These are phyloP conservation scores for Syzygium grande DNA, from an alignment of 345 rosid genomes.

Conservation along the genomic window DNA sequence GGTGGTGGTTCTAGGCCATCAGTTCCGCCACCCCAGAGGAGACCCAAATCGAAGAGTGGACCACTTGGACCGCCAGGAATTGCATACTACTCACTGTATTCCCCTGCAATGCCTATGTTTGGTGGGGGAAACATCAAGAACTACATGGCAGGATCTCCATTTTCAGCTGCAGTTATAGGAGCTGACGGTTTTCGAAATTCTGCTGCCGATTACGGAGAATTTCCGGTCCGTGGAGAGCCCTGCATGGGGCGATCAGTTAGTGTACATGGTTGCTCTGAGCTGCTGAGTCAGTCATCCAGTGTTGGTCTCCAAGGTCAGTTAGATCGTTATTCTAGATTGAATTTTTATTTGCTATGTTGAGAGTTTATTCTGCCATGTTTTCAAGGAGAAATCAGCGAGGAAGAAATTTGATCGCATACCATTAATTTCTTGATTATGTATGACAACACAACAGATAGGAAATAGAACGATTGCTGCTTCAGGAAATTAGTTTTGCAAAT, in stretches of 20 bases:
- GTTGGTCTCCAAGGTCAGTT: conserved; percentile 37
- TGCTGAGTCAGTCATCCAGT: conserved; percentile 22
- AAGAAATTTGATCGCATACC: neutral
- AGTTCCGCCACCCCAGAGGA: conserved; percentile 37
- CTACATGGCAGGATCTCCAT: conserved; percentile 57
- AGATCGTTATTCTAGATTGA: neutral
- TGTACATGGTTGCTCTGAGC: conserved; percentile 84
- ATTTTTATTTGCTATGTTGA: neutral
- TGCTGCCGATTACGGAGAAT: conserved; percentile 21
- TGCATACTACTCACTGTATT: conserved; percentile 60
- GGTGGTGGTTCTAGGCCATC: conserved; percentile 43
- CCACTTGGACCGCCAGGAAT: conserved; percentile 93
- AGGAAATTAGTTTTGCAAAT: neutral
- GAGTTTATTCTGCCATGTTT: neutral
- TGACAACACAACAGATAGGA: neutral
- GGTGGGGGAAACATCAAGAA: conserved; percentile 41
- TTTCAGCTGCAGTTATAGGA: conserved; percentile 60
- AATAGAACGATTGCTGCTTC: neutral
- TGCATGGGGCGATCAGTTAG: conserved; percentile 92
- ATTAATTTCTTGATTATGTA: neutral
- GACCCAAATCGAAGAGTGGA: conserved; percentile 95
- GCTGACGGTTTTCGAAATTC: conserved; percentile 41
- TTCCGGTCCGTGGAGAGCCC: conserved; percentile 8
- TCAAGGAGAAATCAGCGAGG: neutral
- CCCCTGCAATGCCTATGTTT: conserved; percentile 63